Conservation (phyloP, 495 filamentous ascomycete species). For the Trichoderma erinaceum region DNA sequence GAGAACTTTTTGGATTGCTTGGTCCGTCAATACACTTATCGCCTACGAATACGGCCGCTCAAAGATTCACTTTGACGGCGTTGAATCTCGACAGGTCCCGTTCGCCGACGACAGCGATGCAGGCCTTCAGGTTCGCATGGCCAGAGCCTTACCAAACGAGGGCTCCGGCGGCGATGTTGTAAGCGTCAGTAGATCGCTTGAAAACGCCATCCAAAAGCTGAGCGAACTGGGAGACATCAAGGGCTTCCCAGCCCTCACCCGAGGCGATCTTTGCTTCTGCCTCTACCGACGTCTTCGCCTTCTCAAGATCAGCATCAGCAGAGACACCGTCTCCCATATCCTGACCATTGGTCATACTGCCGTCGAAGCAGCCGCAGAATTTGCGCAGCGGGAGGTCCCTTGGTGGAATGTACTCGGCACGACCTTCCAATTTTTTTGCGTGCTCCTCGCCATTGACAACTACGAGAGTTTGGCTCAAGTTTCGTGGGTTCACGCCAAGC, state of each 20-base stretch:
- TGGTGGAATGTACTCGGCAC: slow-evolving; percentile 50
- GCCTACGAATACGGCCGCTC: slow-evolving; percentile 48
- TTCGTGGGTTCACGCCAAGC: background rate
- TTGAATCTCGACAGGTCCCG: background rate
- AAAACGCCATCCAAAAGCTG: slow-evolving; percentile 19
- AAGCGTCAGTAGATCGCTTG: slow-evolving; percentile 27
- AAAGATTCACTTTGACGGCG: slow-evolving; percentile 23
- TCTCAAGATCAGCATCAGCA: slow-evolving; percentile 23
- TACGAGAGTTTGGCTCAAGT: background rate
- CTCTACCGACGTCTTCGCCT: slow-evolving; percentile 41
- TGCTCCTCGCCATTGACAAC: slow-evolving; percentile 46
- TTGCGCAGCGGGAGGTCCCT: slow-evolving; percentile 20
- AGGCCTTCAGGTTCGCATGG: slow-evolving; percentile 28
- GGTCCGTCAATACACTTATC: slow-evolving; percentile 40
- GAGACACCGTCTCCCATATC: slow-evolving; percentile 1
- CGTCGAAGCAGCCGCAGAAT: slow-evolving; percentile 25
- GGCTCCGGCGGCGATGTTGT: slow-evolving; percentile 9
- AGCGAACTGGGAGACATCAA: slow-evolving; percentile 24
- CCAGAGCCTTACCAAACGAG: slow-evolving; percentile 30
- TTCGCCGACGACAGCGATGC: background rate
- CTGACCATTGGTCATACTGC: slow-evolving; percentile 16
- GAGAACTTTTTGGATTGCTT: slow-evolving; percentile 28
- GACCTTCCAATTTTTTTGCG: slow-evolving; percentile 47
- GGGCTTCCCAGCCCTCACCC: slow-evolving; percentile 35
- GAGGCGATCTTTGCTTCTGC: slow-evolving; percentile 46